Percentiles rank a stretch among this genome's conserved stretches.
Evolutionary conservation across 768 basidiomycete genomes (phyloP).

Genomic region (Lactarius akahatsu): DNA sequence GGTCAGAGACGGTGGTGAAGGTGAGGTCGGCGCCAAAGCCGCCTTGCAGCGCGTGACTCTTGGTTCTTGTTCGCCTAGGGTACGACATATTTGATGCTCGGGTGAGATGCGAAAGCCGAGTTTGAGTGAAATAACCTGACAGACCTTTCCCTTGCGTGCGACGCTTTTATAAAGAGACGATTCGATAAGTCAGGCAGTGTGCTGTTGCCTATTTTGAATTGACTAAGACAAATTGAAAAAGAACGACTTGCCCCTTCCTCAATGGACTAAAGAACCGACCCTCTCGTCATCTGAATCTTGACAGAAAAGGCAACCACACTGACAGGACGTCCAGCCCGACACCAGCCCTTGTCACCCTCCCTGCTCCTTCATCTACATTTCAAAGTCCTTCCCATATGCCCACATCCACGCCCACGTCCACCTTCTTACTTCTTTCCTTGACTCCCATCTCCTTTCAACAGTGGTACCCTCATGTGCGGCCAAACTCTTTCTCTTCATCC

Average conservation of each 20-base stretch:
- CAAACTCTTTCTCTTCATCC: not conserved
- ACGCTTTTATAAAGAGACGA: not conserved
- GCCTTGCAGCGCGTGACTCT: slow-evolving; percentile 1
- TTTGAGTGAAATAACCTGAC: not conserved
- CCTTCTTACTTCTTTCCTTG: not conserved
- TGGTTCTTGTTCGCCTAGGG: slow-evolving; percentile 17
- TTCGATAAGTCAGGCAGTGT: not conserved
- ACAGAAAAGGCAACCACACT: not conserved
- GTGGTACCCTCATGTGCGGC: not conserved
- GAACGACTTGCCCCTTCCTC: not conserved
- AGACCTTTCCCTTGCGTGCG: slow-evolving; percentile 8
- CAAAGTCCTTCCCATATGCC: not conserved
- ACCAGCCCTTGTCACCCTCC: not conserved
- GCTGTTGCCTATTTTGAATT: not conserved
- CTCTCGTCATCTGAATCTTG: not conserved
- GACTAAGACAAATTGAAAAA: not conserved
- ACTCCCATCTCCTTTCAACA: not conserved
- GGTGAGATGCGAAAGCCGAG: slow-evolving; percentile 20
- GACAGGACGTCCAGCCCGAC: not conserved
- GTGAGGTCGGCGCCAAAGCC: not conserved
- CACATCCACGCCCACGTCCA: not conserved
- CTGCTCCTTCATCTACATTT: not conserved
- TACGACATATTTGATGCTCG: slow-evolving; percentile 23
- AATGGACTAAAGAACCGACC: not conserved
- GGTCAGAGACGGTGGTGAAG: slow-evolving; percentile 2